These are phyloP conservation scores for Aspergillus sp. DNA, from an alignment of 2,329 filamentous ascomycete genomes.

Conservation along the genomic window DNA sequence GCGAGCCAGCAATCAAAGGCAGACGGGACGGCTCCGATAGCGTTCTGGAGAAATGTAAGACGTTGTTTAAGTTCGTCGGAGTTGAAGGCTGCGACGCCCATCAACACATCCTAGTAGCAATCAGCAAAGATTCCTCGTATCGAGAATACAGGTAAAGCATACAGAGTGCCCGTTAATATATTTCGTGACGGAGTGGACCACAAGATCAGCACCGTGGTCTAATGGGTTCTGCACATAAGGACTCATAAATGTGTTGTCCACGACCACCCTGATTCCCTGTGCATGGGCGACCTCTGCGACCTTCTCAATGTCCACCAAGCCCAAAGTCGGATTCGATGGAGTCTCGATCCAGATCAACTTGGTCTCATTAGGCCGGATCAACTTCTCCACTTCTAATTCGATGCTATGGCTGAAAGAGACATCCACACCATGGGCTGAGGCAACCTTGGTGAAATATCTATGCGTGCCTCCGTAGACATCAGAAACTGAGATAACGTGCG, in stretches of 20 bases:
- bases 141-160: conserved; percentile 11
- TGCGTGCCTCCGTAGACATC: conserved; percentile 98
- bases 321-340: conserved; percentile 88
- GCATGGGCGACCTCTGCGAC: conserved; percentile 77
- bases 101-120: conserved; percentile 67
- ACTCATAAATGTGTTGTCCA: conserved; percentile 97
- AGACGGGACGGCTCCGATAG: conserved; percentile 89
- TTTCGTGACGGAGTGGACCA: conserved; percentile 95
- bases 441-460: conserved; percentile 97
- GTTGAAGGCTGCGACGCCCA: conserved; percentile 96
- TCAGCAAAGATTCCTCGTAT: conserved; percentile 4
- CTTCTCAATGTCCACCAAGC: conserved; percentile 84
- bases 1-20: conserved; percentile 98
- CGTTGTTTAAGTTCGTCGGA: conserved; percentile 68
- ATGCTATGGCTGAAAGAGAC: conserved; percentile 94
- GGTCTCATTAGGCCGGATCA: conserved; percentile 75
- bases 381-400: conserved; percentile 73
- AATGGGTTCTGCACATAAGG: conserved; percentile 97
- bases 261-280: conserved; percentile 89
- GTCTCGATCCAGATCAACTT: conserved; percentile 97
- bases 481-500: conserved; percentile 91
- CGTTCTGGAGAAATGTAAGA: conserved; percentile 89
- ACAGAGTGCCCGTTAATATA: conserved; percentile 93
- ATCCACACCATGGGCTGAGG: conserved; percentile 83
- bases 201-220: conserved; percentile 90